phyloP scores from a whole-genome alignment of 768 basidiomycete species.

The Mrakia gelida region DNA sequence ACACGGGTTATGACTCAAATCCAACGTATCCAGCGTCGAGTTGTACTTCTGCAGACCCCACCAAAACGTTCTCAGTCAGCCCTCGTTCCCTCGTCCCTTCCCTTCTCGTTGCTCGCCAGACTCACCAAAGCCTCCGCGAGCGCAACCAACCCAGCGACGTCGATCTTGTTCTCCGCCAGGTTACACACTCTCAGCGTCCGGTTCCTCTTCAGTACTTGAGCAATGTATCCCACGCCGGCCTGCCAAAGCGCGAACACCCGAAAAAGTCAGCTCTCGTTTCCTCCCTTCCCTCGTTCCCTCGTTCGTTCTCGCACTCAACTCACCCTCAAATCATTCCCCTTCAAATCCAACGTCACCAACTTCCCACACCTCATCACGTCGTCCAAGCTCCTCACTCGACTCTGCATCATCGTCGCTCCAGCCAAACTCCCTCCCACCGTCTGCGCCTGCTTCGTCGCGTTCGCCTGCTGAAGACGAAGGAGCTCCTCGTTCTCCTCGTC shows the following conservation, averaged over 20 bases:
- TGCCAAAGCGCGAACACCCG: constrained; percentile 34
- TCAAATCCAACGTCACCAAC: constrained; percentile 81
- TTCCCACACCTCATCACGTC: constrained; percentile 77
- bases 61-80: too few species aligned
- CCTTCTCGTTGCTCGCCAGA: constrained; percentile 22
- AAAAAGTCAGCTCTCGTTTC: too few species aligned
- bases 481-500: not conserved
- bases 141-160: constrained; percentile 67
- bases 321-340: constrained; percentile 86
- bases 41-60: constrained; percentile 83
- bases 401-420: constrained; percentile 51
- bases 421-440: not conserved
- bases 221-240: constrained; percentile 80
- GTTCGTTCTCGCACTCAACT: constrained; percentile 41
- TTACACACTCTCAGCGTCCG: constrained; percentile 90
- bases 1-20: constrained; percentile 88
- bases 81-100: too few species aligned
- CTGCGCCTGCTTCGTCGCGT: not conserved
- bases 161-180: constrained; percentile 89
- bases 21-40: constrained; percentile 83
- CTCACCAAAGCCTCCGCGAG: constrained; percentile 85
- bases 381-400: constrained; percentile 86
- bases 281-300: too few species aligned
- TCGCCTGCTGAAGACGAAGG: not conserved
- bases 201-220: constrained; percentile 94